Evolutionary conservation across 306 rosid genomes (phyloP), one percentile per base, ranked within the genome.

Genomic region (Trifolium dubium): DNA sequence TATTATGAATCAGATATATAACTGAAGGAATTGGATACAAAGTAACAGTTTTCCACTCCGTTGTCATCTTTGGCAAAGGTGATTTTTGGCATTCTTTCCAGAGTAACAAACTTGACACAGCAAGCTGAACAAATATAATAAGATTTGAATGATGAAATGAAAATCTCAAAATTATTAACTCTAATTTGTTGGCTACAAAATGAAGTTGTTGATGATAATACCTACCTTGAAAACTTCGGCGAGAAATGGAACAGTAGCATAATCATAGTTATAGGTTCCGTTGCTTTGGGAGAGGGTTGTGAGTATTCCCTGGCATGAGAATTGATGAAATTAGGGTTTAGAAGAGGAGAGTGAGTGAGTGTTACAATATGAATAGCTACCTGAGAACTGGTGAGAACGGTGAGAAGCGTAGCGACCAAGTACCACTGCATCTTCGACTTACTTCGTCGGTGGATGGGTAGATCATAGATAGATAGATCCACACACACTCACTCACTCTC

Each of bases 181-280:
- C 23, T 23, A 23, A 23, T 23, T 23, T 0, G 23, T 23, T 23
- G 23, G n/a, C n/a, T n/a, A n/a, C n/a, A n/a, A n/a, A n/a, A n/a
- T n/a, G n/a, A n/a, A n/a, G n/a, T n/a, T n/a, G n/a, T n/a, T n/a
- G n/a, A n/a, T n/a, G n/a, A n/a, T n/a, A n/a, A n/a, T n/a, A n/a
- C n/a, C n/a, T n/a, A 23, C 98, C 97, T 93, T 93, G 41, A 91
- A 89, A 62, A 85, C 79, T 82, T 93, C 97, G 6, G 97, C 94
- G 55, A 93, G 97, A 84, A 93, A 93, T 13, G 97, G 98, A 49
- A 91, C 86, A n/a, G 98, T 93, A 34, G 96, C 98, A 78, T 93
- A 93, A 88, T 93, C 97, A 41, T 91, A 93, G 44, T 71, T 56
- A 67, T 89, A 91, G 50, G 74, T 62, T 54, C 96, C 96, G 18